Conservation (phyloP, 179 eudicot genomes). For the Pouteria campechiana region DNA sequence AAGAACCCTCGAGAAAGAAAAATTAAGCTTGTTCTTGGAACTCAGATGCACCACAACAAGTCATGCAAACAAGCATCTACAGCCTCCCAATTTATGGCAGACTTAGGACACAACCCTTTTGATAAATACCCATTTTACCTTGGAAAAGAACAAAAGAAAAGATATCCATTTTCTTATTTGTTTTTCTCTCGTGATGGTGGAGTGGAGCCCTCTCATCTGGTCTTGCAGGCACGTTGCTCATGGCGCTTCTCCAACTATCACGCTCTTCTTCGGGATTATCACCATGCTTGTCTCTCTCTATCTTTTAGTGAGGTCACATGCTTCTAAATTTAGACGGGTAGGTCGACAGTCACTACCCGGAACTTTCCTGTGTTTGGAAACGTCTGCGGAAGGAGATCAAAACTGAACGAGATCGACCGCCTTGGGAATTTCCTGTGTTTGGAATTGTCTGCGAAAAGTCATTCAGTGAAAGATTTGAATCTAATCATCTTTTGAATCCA, state of each 20-base stretch:
- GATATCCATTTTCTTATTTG: not conserved
- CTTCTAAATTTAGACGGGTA: no score
- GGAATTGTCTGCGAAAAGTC: no score
- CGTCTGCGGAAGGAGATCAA: no score
- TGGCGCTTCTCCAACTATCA: slow-evolving; percentile 1
- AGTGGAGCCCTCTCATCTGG: not conserved
- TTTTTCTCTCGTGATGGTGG: not conserved
- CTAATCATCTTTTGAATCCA: no score
- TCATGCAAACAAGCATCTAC: not conserved
- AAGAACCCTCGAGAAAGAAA: slow-evolving; percentile 20
- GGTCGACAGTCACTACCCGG: no score
- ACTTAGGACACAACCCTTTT: not conserved
- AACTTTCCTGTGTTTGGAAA: no score
- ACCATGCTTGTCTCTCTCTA: not conserved
- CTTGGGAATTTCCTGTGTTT: no score
- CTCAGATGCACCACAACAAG: not conserved
- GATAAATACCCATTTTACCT: not conserved
- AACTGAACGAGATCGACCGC: no score
- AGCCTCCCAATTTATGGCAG: slow-evolving; percentile 18
- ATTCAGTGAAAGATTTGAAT: no score
- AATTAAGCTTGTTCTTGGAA: not conserved
- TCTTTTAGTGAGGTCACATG: no score
- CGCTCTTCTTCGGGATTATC: not conserved
- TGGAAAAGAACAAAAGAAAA: slow-evolving; percentile 6
- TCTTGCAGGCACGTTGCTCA: slow-evolving; percentile 1